These are phyloP conservation scores for Cladosporium sp. DNA, from an alignment of 2,329 filamentous ascomycete species.

Conservation along the genomic window DNA sequence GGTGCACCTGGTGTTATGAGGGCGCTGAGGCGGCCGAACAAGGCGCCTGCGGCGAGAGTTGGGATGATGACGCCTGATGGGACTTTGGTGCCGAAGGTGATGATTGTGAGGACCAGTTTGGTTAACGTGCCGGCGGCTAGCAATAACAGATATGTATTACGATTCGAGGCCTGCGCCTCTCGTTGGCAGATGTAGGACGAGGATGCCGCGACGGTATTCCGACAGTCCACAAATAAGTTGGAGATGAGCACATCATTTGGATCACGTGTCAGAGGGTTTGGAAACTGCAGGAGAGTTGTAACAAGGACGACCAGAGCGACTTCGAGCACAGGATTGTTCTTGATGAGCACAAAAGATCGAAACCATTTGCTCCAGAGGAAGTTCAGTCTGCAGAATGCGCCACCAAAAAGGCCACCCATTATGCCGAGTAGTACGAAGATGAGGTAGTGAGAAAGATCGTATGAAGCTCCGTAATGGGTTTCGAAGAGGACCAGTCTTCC, in stretches of 20 bases:
- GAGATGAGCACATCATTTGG: slow-evolving; percentile 60
- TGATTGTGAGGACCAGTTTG: slow-evolving; percentile 59
- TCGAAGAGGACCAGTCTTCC: slow-evolving; percentile 64
- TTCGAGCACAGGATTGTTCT: slow-evolving; percentile 58
- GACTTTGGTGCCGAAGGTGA: slow-evolving; percentile 63
- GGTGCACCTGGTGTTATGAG: slow-evolving; percentile 45
- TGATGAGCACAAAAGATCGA: slow-evolving; percentile 55
- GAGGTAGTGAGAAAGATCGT: slow-evolving; percentile 57
- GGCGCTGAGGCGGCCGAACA: slow-evolving; percentile 59
- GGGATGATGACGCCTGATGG: slow-evolving; percentile 64
- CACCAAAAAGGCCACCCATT: slow-evolving; percentile 61
- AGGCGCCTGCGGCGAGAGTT: slow-evolving; percentile 58
- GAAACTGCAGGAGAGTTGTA: slow-evolving; percentile 59
- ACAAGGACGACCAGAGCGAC: slow-evolving; percentile 56
- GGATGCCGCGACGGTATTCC: slow-evolving; percentile 34
- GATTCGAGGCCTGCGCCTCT: slow-evolving; percentile 45
- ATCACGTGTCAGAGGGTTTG: slow-evolving; percentile 57
- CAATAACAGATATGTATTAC: slow-evolving; percentile 50
- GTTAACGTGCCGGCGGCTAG: slow-evolving; percentile 56
- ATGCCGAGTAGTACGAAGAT: slow-evolving; percentile 60
- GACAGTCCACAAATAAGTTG: slow-evolving; percentile 59
- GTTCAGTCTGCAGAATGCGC: slow-evolving; percentile 61
- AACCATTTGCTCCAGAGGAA: slow-evolving; percentile 60
- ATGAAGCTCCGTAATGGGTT: slow-evolving; percentile 60
- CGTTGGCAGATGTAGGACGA: slow-evolving; percentile 55